A percentile compares a stretch with the other conserved stretches of the same genome.
These are phyloP conservation scores for Metschnikowia cerradonensis DNA, from an alignment of 805 yeast genomes.

Conservation along the genomic window DNA sequence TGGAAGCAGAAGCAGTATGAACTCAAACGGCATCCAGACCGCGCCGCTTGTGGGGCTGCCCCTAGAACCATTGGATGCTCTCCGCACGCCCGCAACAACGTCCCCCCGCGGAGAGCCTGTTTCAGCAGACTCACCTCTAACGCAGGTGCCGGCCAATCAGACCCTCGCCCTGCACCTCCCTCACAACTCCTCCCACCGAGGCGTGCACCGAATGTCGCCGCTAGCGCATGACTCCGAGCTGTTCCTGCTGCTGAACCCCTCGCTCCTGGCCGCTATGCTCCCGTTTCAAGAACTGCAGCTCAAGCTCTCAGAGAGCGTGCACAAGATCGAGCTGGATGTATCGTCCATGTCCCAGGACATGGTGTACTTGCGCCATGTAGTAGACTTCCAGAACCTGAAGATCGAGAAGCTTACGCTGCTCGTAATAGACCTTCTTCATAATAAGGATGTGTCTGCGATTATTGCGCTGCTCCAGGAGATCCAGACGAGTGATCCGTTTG, in stretches of 20 bases:
- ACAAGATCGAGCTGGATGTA: constrained; percentile 27
- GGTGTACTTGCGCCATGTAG: constrained; percentile 31
- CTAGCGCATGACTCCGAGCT: constrained; percentile 3
- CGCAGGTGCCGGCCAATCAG: neutral
- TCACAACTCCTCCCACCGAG: constrained; percentile 3
- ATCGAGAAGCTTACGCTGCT: constrained; percentile 36
- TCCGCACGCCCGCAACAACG: constrained; percentile 11
- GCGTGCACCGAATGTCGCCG: constrained; percentile 12
- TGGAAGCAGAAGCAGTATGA: constrained; percentile 6
- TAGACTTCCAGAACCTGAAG: constrained; percentile 36
- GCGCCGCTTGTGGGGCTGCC: constrained; percentile 11
- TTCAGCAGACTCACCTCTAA: constrained; percentile 5
- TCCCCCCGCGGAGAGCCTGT: constrained; percentile 12
- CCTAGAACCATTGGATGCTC: constrained; percentile 16
- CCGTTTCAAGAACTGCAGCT: constrained; percentile 13
- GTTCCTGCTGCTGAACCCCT: neutral
- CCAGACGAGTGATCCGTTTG: constrained; percentile 20
- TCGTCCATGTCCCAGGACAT: constrained; percentile 28
- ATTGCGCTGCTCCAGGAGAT: constrained; percentile 28
- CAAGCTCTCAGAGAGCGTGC: constrained; percentile 13
- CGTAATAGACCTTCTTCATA: constrained; percentile 30
- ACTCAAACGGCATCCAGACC: constrained; percentile 13
- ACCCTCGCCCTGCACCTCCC: constrained; percentile 2
- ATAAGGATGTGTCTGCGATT: constrained; percentile 24
- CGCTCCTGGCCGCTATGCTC: constrained; percentile 1